phyloP scores from a whole-genome alignment of 495 filamentous ascomycete species.

The Parmelia sp. region DNA sequence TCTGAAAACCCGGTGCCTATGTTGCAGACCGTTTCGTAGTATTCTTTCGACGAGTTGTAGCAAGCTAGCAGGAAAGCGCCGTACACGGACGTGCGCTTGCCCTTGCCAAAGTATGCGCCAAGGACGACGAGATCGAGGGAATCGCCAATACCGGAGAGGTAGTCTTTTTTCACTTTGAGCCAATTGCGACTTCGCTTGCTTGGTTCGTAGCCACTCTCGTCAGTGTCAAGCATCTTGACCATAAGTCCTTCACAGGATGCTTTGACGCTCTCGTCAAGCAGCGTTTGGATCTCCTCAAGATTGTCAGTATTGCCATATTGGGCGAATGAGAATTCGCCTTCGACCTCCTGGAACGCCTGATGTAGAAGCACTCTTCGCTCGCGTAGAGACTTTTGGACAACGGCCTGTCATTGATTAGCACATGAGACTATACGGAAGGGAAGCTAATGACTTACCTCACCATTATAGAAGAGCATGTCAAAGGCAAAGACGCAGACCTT shows the following conservation, averaged over 20 bases:
- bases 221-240: conserved; percentile 97
- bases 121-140: conserved; percentile 94
- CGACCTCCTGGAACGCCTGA: conserved; percentile 62
- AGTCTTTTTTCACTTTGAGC: conserved; percentile 99
- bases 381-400: conserved; percentile 79
- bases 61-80: conserved; percentile 93
- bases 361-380: conserved; percentile 76
- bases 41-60: conserved; percentile 72
- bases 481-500: conserved; percentile 98
- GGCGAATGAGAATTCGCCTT: conserved; percentile 90
- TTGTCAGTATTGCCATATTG: conserved; percentile 81
- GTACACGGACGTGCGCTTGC: conserved; percentile 91
- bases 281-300: conserved; percentile 82
- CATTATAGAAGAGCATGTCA: conserved; percentile 89
- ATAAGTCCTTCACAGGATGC: conserved; percentile 94
- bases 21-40: conserved; percentile 93
- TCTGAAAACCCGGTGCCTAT: conserved; percentile 97
- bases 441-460: conserved; percentile 51
- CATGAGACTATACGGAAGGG: not conserved
- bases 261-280: conserved; percentile 90
- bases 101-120: conserved; percentile 88
- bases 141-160: conserved; percentile 86
- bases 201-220: conserved; percentile 87
- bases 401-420: conserved; percentile 40
- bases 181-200: conserved; percentile 93